Evolutionary conservation across 2,329 filamentous ascomycete species (phyloP).

Genomic region (Cucurbitaria berberidis): DNA sequence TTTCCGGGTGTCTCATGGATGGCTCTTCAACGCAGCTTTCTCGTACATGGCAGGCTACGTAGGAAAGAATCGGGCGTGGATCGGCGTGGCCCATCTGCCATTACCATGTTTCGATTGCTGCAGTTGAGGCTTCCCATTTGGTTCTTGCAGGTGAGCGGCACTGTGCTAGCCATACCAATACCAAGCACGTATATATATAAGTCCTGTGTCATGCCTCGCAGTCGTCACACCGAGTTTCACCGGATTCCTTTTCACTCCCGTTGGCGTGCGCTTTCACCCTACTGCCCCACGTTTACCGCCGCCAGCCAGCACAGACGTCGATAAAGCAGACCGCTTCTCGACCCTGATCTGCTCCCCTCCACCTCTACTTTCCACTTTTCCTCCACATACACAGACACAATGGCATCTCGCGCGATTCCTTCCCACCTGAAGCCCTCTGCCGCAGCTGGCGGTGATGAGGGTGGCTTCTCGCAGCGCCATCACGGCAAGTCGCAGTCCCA

Average conservation of each 20-base stretch:
- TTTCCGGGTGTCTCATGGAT: no score
- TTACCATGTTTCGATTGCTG: constrained; percentile 22
- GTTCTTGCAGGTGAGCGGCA: constrained; percentile 22
- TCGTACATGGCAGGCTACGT: not conserved
- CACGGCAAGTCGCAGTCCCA: constrained; percentile 86
- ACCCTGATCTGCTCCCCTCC: constrained; percentile 18
- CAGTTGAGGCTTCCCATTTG: constrained; percentile 17
- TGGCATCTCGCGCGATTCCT: constrained; percentile 78
- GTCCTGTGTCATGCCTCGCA: constrained; percentile 4
- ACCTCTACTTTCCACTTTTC: constrained; percentile 9
- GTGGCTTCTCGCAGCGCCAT: constrained; percentile 65
- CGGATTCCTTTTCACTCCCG: constrained; percentile 14
- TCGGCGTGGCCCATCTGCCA: no score
- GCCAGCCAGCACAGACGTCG: no score
- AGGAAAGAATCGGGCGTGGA: no score
- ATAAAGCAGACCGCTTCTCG: constrained; percentile 30
- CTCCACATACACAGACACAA: constrained; percentile 47
- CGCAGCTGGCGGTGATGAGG: constrained; percentile 48
- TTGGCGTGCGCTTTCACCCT: constrained; percentile 29
- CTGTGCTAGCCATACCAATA: constrained; percentile 11
- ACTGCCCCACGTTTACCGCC: constrained; percentile 29
- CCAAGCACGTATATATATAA: constrained; percentile 27
- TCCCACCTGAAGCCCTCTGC: constrained; percentile 76
- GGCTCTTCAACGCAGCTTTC: no score
- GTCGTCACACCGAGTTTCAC: constrained; percentile 17